Conservation (phyloP, 768 basidiomycete genomes). For the Lactarius akahatsu region DNA sequence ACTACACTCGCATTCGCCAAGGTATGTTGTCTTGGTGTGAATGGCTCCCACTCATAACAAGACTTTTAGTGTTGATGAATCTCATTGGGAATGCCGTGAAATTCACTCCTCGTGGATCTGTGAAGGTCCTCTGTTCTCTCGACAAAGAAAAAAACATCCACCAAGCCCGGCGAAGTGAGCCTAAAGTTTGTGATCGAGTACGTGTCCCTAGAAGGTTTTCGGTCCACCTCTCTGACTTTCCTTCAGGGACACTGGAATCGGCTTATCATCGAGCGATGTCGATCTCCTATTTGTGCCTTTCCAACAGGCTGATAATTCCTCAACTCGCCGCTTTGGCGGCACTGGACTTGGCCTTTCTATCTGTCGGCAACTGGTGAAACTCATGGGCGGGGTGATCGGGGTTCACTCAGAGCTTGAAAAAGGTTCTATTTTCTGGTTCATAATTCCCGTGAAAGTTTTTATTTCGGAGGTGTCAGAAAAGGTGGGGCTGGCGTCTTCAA, state of each 20-base stretch:
- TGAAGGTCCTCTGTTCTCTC: slow-evolving; percentile 60
- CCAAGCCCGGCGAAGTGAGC: slow-evolving; percentile 44
- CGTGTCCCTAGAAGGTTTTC: background rate
- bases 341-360: slow-evolving; percentile 77
- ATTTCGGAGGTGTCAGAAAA: slow-evolving; percentile 56
- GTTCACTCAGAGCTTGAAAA: slow-evolving; percentile 62
- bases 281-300: slow-evolving; percentile 72
- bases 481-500: slow-evolving; percentile 36
- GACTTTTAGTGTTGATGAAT: slow-evolving; percentile 63
- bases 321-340: slow-evolving; percentile 72
- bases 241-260: slow-evolving; percentile 68
- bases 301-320: slow-evolving; percentile 77
- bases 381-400: slow-evolving; percentile 74
- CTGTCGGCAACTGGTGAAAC: slow-evolving; percentile 68
- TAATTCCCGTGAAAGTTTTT: slow-evolving; percentile 61
- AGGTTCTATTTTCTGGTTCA: slow-evolving; percentile 74
- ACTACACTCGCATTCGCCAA: slow-evolving; percentile 74
- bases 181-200: slow-evolving; percentile 69
- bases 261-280: slow-evolving; percentile 62
- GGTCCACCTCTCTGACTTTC: background rate
- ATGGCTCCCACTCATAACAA: background rate
- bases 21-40: slow-evolving; percentile 37
- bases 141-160: slow-evolving; percentile 39
- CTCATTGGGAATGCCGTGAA: slow-evolving; percentile 76
- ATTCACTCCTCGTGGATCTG: slow-evolving; percentile 63